Evolutionary conservation across 2,329 filamentous ascomycete genomes (phyloP), one percentile per base, ranked within the genome.

Genomic region (Aspergillus sojae): DNA sequence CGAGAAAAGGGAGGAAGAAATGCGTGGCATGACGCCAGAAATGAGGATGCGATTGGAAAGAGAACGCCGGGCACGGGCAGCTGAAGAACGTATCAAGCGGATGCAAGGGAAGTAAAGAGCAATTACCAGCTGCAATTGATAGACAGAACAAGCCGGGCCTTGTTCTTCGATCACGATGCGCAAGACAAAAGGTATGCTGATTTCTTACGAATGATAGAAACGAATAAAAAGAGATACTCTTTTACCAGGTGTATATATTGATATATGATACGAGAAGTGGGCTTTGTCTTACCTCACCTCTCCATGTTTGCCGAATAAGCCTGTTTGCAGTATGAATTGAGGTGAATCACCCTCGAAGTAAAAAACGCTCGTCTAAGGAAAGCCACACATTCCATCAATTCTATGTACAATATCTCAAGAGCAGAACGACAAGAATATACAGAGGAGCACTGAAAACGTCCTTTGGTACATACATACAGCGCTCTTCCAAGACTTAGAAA

Each of bases 21-120:
- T 86, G 56, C 87, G 92, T 67, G 94, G 94, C 0, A 83, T 98
- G 81, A 96, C 92, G 48, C 89, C 92, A 0, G 94, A 98, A 80
- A 94, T 95, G 87, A 87, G 89, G 75, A 87, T 89, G 86, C 88
- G 86, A 75, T 78, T 98, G 60, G 95, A 98, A 77, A 84, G 95
- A 70, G 95, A 99, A 80, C 84, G 93, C 70, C 89, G 94, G 73
- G 95, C 95, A 4, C 88, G 94, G 71, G 95, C 95, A 10, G 94
- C 94, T 0, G 95, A 98, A 79, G 94, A 94, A 81, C 88, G 94
- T 74, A 84, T 97, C 64, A 88, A 85, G 79, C 84, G 85, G 72
- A 83, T 93, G 85, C 85, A 87, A 71, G 80, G 71, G 39, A 70
- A 70, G 12, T 74, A 58, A 69, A 21, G 32, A 32, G 34, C 7